These are phyloP conservation scores for Cydonia oblonga DNA, from an alignment of 331 rosid species.

Conservation along the genomic window DNA sequence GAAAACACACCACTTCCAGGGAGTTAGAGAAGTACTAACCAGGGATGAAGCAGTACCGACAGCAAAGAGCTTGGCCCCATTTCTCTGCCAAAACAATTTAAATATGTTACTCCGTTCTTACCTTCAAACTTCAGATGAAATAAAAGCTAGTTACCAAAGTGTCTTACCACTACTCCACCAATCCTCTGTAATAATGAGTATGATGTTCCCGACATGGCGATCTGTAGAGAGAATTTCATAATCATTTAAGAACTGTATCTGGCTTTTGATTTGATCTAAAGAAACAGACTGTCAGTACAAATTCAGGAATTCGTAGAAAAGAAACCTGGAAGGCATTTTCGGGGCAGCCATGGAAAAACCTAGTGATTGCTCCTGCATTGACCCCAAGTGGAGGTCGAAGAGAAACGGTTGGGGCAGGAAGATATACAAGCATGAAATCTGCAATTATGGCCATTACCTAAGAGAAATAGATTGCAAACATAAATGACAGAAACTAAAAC, in stretches of 20 bases:
- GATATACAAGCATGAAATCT: constrained; percentile 95
- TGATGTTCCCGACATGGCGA: constrained; percentile 63
- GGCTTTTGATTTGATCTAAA: background rate
- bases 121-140: background rate
- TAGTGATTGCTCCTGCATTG: constrained; percentile 52
- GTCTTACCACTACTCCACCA: constrained; percentile 69
- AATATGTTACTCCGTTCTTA: constrained; percentile 6
- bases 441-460: constrained; percentile 92
- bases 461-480: constrained; percentile 15
- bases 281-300: background rate
- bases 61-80: constrained; percentile 72
- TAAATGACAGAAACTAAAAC: background rate
- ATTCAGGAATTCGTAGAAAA: background rate
- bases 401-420: constrained; percentile 79
- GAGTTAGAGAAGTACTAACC: constrained; percentile 39
- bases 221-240: constrained; percentile 28
- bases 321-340: constrained; percentile 82
- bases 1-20: background rate
- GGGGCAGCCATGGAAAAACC: constrained; percentile 81
- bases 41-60: constrained; percentile 78
- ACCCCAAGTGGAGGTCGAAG: constrained; percentile 51
- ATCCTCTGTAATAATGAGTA: constrained; percentile 63
- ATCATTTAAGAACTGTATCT: background rate
- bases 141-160: background rate
- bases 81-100: constrained; percentile 38